Base-by-base conservation (phyloP, 2,329 filamentous ascomycete genomes). In the Emergomyces orientalis region DNA sequence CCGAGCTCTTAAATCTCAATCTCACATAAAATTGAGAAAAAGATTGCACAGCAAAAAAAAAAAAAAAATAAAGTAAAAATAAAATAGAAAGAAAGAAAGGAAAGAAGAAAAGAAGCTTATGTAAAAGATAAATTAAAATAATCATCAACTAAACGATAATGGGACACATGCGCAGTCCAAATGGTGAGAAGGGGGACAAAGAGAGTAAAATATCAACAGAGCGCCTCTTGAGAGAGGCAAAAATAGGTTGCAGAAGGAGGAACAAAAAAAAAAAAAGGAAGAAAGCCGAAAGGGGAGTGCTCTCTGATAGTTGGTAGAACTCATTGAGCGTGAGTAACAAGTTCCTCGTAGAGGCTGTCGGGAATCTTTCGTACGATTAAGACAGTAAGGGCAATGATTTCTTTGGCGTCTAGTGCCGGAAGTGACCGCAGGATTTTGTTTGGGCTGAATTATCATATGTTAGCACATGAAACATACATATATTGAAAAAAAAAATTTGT, bases 381-480 rank as follows among this genome's bases (percentile, higher is more conserved):
- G 68, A 97, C 86, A 0, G 93, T 93, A 63, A 95, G 84, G 55
- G 86, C 86, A 73, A 95, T 94, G 71, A 96, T 89, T 67, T 88
- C 86, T 69, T 90, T 88, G 4, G 92, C 89, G 68, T 96, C 87
- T 32, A 97, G 80, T 4, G 88, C 85, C 7, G 92, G 92, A 69
- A 97, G 91, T 1, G 89, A 92, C 63, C 92, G 84, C n/a, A 97
- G 80, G 19, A 96, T 84, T 72, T 94, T 94, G 71, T 95, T 97
- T 11, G 94, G 94, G 71, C 94, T 97, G 69, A 32, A 37, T 22
- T 2, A 34, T 34, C 45, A 51, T 30, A 47, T 34, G 52, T 55
- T 39, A 64, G 51, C 39, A 62, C 63, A 70, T 60, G 67, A 65
- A 61, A 34, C 8, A 11, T 13, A 22, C 67, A 19, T 8, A 32